A percentile compares a stretch with the other conserved stretches of the same genome.
Evolutionary conservation across 331 rosid species (phyloP).

Genomic region (Erythrophleum ivorense): DNA sequence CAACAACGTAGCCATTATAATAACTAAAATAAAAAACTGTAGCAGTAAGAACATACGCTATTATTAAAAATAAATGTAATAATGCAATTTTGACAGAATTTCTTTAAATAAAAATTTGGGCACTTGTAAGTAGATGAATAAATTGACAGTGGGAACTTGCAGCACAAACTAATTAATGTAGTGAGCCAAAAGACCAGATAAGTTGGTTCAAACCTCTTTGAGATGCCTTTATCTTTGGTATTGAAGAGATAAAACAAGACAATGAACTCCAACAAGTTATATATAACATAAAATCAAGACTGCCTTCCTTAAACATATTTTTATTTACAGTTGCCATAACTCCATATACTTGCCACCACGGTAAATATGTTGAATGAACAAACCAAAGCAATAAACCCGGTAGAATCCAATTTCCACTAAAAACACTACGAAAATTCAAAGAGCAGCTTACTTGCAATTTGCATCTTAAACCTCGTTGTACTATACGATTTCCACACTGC

Average conservation of each 20-base stretch:
- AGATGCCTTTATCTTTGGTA: slow-evolving; percentile 5
- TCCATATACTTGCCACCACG: slow-evolving; percentile 3
- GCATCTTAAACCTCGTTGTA: slow-evolving; percentile 81
- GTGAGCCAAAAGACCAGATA: background rate
- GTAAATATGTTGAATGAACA: background rate
- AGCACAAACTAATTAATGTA: slow-evolving; percentile 23
- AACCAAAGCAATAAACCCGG: slow-evolving; percentile 1
- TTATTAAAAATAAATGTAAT: slow-evolving; percentile 3
- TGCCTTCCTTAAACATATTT: background rate
- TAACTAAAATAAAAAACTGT: slow-evolving; percentile 21
- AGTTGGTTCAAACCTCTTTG: background rate
- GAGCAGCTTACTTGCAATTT: slow-evolving; percentile 76
- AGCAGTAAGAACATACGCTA: slow-evolving; percentile 11
- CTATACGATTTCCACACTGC: slow-evolving; percentile 90
- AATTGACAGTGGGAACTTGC: slow-evolving; percentile 14
- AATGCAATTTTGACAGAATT: background rate
- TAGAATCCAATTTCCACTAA: slow-evolving; percentile 11
- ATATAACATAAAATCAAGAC: background rate
- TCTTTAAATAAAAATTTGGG: background rate
- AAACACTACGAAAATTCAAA: slow-evolving; percentile 16
- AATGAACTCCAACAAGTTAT: slow-evolving; percentile 14
- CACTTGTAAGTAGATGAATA: slow-evolving; percentile 15
- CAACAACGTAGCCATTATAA: slow-evolving; percentile 18
- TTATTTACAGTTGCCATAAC: slow-evolving; percentile 8
- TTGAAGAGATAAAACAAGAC: slow-evolving; percentile 1